phyloP scores from a whole-genome alignment of 495 filamentous ascomycete genomes.

The Trichoderma parareesei region DNA sequence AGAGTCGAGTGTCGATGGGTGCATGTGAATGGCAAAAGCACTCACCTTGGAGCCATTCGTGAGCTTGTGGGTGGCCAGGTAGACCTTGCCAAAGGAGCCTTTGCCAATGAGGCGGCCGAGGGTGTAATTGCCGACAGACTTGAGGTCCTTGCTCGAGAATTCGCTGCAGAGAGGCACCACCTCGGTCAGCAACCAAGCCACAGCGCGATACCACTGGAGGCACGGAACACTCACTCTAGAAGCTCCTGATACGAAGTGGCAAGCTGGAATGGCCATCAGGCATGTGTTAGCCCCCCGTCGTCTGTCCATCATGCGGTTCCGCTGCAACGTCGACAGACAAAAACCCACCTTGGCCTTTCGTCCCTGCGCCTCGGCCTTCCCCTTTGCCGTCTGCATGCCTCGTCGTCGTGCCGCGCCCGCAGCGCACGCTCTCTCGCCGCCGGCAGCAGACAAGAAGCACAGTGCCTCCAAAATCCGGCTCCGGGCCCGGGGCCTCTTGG shows the following conservation, averaged over 20 bases:
- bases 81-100: constrained; percentile 96
- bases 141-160: constrained; percentile 86
- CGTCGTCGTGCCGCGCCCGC: constrained; percentile 12
- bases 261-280: constrained; percentile 50
- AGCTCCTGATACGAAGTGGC: constrained; percentile 94
- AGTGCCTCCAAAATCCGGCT: background rate
- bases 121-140: constrained; percentile 88
- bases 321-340: background rate
- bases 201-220: background rate
- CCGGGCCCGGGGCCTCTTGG: background rate
- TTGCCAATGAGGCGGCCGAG: constrained; percentile 90
- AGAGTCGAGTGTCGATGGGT: background rate
- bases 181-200: constrained; percentile 15
- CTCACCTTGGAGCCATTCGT: constrained; percentile 96
- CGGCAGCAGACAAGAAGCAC: background rate
- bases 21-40: background rate
- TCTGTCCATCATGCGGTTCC: background rate
- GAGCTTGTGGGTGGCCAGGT: constrained; percentile 92
- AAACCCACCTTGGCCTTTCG: constrained; percentile 81
- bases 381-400: constrained; percentile 56
- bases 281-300: constrained; percentile 20
- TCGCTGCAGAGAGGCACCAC: constrained; percentile 50
- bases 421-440: background rate
- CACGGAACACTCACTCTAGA: constrained; percentile 61
- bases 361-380: constrained; percentile 80